These are phyloP conservation scores for Amanita rubescens DNA, from an alignment of 768 basidiomycete species.

Conservation along the genomic window DNA sequence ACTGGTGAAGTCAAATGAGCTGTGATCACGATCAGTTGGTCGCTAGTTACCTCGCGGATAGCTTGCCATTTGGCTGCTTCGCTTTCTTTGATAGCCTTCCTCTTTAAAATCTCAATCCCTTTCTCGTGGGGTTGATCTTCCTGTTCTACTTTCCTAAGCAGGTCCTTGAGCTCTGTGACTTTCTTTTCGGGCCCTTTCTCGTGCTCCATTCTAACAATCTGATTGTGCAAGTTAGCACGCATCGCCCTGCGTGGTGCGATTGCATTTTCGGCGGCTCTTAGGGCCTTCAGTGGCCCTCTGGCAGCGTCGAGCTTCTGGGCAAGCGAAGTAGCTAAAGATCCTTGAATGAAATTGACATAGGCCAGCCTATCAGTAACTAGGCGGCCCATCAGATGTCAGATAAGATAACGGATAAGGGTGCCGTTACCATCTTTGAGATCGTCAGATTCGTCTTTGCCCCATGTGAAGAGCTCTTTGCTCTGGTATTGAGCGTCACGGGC, in stretches of 20 bases:
- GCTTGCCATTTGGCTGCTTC: conserved; percentile 78
- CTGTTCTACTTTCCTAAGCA: conserved; percentile 55
- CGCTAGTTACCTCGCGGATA: conserved; percentile 54
- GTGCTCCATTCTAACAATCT: conserved; percentile 61
- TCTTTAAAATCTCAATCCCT: conserved; percentile 64
- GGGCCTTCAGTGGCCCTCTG: conserved; percentile 58
- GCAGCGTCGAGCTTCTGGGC: conserved; percentile 57
- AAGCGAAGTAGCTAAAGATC: conserved; percentile 55
- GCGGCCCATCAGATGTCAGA: conserved; percentile 7
- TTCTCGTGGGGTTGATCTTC: conserved; percentile 63
- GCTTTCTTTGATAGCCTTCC: conserved; percentile 70
- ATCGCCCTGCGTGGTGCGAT: conserved; percentile 56
- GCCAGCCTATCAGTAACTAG: conserved; percentile 76
- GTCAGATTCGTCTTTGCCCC: conserved; percentile 65
- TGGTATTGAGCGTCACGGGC: conserved; percentile 60
- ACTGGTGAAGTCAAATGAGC: conserved; percentile 33
- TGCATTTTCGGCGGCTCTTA: conserved; percentile 62
- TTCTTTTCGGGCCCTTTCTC: conserved; percentile 60
- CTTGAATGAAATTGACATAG: conserved; percentile 73
- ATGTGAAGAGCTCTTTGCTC: conserved; percentile 81
- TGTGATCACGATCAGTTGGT: neutral
- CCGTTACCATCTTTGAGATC: conserved; percentile 69
- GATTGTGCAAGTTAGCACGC: conserved; percentile 48
- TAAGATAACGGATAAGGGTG: conserved; percentile 12
- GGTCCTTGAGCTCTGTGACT: conserved; percentile 60